Conservation (phyloP, 2,329 filamentous ascomycete species). For the Fusarium luffae region DNA sequence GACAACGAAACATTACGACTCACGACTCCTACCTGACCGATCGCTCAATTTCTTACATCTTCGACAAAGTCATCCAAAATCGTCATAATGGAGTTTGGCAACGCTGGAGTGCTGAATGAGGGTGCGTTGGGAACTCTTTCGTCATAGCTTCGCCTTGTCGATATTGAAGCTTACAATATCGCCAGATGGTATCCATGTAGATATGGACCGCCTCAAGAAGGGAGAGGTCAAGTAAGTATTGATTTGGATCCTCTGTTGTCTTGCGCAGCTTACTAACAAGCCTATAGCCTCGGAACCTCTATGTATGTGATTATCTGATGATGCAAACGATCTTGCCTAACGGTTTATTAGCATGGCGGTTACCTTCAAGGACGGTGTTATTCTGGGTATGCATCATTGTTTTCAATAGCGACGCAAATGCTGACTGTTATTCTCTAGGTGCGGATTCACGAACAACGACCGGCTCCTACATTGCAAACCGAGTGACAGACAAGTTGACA, state of each 20-base stretch:
- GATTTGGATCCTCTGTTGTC: background rate
- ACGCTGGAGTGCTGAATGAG: slow-evolving; percentile 71
- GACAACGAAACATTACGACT: slow-evolving; percentile 42
- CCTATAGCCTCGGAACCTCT: slow-evolving; percentile 86
- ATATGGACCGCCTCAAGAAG: slow-evolving; percentile 99
- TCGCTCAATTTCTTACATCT: background rate
- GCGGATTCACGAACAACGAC: slow-evolving; percentile 98
- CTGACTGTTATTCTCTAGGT: slow-evolving; percentile 59
- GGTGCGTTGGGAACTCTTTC: slow-evolving; percentile 56
- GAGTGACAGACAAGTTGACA: slow-evolving; percentile 99
- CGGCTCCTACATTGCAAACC: slow-evolving; percentile 97
- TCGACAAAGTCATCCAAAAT: background rate
- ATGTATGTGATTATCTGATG: slow-evolving; percentile 72
- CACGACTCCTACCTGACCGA: slow-evolving; percentile 24
- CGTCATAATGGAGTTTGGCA: slow-evolving; percentile 70
- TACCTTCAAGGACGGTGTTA: slow-evolving; percentile 98
- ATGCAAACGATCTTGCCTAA: slow-evolving; percentile 43
- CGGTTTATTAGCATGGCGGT: slow-evolving; percentile 83
- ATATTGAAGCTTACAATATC: slow-evolving; percentile 39
- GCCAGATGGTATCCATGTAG: slow-evolving; percentile 97
- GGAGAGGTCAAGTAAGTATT: slow-evolving; percentile 94
- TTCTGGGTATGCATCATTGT: slow-evolving; percentile 71
- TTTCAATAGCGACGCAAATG: background rate
- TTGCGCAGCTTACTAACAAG: slow-evolving; percentile 47
- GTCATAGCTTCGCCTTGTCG: slow-evolving; percentile 34